Evolutionary conservation across 768 basidiomycete species (phyloP).

Genomic region (Phanerodontia chrysosporium): DNA sequence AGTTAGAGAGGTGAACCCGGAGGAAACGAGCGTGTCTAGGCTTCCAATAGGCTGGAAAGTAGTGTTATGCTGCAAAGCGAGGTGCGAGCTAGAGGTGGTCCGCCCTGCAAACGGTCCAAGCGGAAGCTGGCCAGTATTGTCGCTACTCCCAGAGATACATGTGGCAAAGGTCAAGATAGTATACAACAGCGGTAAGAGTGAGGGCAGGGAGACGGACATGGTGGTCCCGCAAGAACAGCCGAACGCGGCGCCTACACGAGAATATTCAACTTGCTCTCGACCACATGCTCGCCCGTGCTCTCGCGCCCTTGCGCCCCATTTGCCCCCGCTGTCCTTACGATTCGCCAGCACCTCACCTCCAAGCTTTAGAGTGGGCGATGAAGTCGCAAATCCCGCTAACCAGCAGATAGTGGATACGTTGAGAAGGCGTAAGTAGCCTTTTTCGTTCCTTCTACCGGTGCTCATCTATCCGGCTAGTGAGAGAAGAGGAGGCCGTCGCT

Average conservation of each 20-base stretch:
- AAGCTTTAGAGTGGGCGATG: too few relatives aligned
- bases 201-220: background rate
- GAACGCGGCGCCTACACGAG: background rate
- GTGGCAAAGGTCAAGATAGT: background rate
- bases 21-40: constrained; percentile 1
- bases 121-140: too few relatives aligned
- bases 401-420: background rate
- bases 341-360: background rate
- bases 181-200: background rate
- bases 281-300: background rate
- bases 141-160: background rate
- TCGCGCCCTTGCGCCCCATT: background rate
- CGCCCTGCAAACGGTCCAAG: too few relatives aligned
- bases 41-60: constrained; percentile 12
- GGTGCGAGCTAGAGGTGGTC: background rate
- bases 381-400: background rate
- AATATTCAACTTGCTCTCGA: constrained; percentile 2
- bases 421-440: background rate
- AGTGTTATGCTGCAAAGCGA: background rate
- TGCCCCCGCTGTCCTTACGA: background rate
- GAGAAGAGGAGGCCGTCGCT: background rate
- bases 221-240: background rate
- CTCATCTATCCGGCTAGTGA: background rate
- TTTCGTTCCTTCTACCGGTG: background rate
- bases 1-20: constrained; percentile 33